phyloP scores from a whole-genome alignment of 345 rosid species.

The Hibiscus mutabilis region DNA sequence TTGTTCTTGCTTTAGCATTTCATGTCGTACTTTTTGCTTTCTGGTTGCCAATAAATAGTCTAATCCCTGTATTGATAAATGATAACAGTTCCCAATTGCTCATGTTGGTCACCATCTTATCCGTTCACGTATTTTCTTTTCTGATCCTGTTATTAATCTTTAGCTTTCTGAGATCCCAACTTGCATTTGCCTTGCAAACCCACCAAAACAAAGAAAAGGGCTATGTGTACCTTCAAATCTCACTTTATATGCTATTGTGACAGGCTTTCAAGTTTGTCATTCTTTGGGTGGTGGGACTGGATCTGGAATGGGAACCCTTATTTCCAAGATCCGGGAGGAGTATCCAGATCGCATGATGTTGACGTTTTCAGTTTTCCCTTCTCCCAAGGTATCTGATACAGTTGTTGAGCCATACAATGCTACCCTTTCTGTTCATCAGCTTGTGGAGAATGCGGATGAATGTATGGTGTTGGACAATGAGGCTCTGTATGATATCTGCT shows the following conservation, averaged over 20 bases:
- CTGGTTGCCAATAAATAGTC: neutral
- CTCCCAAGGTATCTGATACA: conserved; percentile 15
- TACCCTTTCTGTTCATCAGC: conserved; percentile 18
- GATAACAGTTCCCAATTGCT: neutral
- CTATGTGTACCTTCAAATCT: neutral
- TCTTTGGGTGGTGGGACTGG: conserved; percentile 19
- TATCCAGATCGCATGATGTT: conserved; percentile 18
- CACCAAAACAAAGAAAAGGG: neutral
- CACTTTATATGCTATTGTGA: neutral
- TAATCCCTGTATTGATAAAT: neutral
- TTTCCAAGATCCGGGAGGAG: conserved; percentile 15
- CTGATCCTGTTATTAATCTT: neutral
- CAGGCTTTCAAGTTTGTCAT: conserved; percentile 18
- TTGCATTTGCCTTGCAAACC: neutral
- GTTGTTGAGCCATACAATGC: conserved; percentile 16
- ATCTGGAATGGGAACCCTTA: conserved; percentile 17
- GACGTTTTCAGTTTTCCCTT: conserved; percentile 14
- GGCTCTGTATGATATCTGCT: conserved; percentile 16
- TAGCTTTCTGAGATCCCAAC: neutral
- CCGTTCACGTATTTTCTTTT: neutral
- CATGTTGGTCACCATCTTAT: neutral
- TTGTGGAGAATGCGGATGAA: conserved; percentile 17
- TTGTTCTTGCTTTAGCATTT: neutral
- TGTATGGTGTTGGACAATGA: conserved; percentile 21
- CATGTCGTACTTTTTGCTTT: neutral